Conservation (phyloP, 768 basidiomycete genomes). For the Paxillus ammoniavirescens region DNA sequence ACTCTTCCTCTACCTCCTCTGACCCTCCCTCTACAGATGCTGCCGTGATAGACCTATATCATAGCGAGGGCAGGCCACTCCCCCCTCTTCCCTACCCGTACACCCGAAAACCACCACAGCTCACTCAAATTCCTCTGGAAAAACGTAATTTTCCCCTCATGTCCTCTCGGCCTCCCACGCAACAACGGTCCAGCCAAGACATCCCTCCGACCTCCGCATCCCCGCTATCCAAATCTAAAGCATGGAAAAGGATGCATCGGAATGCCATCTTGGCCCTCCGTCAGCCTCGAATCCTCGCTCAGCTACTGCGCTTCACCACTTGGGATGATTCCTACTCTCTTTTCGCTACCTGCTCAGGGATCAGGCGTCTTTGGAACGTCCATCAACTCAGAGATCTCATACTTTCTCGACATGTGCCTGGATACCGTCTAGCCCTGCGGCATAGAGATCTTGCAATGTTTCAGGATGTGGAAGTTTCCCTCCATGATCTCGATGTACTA, state of each 20-base stretch:
- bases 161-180: background rate
- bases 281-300: constrained; percentile 34
- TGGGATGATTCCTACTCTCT: constrained; percentile 44
- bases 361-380: constrained; percentile 32
- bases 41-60: background rate
- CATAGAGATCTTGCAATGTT: constrained; percentile 39
- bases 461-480: constrained; percentile 48
- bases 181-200: background rate
- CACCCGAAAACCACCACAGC: background rate
- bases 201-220: background rate
- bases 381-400: constrained; percentile 37
- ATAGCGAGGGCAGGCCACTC: constrained; percentile 16
- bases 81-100: constrained; percentile 13
- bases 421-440: constrained; percentile 46
- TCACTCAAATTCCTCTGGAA: background rate
- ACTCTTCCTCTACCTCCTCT: constrained; percentile 19
- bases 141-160: background rate
- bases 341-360: constrained; percentile 33
- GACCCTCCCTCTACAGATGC: background rate
- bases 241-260: constrained; percentile 30
- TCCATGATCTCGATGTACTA: constrained; percentile 63
- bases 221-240: constrained; percentile 14
- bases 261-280: constrained; percentile 26
- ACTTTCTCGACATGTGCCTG: constrained; percentile 54
- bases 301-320: constrained; percentile 28